Percentiles rank a stretch among this genome's conserved stretches.
Evolutionary conservation across 257 asterid genomes (phyloP).

Genomic region (Avicennia marina): DNA sequence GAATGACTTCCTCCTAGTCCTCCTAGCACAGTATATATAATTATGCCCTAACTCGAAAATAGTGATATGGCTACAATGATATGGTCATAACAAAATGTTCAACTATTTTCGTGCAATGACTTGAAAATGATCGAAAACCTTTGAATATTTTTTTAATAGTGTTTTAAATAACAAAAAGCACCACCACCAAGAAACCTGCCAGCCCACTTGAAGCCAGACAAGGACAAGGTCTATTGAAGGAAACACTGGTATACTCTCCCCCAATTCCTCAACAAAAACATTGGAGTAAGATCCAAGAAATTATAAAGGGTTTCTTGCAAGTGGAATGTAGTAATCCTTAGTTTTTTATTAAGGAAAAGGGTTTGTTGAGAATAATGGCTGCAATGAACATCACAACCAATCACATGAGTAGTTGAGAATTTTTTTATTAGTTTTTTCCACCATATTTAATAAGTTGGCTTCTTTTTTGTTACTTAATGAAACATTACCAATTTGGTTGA

Average conservation of each 20-base stretch:
- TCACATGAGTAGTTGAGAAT: not conserved
- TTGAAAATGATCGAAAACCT: too few relatives aligned
- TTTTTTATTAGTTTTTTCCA: not conserved
- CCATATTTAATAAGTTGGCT: not conserved
- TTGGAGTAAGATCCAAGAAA: conserved; percentile 18
- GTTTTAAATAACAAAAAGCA: too few relatives aligned
- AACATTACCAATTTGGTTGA: not conserved
- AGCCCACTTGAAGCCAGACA: conserved; percentile 7
- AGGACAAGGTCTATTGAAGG: conserved; percentile 11
- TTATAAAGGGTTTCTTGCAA: not conserved
- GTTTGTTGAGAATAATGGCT: not conserved
- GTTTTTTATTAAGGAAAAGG: not conserved
- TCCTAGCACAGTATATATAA: too few relatives aligned
- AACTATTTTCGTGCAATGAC: too few relatives aligned
- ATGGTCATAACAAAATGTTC: too few relatives aligned
- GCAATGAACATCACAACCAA: not conserved
- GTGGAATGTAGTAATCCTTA: not conserved
- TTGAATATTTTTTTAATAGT: too few relatives aligned
- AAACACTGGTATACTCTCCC: conserved; percentile 15
- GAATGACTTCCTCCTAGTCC: too few relatives aligned
- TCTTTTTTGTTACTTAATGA: too few relatives aligned
- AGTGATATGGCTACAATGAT: too few relatives aligned
- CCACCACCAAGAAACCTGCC: too few relatives aligned
- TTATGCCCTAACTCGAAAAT: too few relatives aligned
- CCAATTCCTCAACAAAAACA: not conserved